Percentiles rank a stretch among this genome's conserved stretches.
Evolutionary conservation across 306 rosid genomes (phyloP).

Genomic region (Fragaria ananassa): DNA sequence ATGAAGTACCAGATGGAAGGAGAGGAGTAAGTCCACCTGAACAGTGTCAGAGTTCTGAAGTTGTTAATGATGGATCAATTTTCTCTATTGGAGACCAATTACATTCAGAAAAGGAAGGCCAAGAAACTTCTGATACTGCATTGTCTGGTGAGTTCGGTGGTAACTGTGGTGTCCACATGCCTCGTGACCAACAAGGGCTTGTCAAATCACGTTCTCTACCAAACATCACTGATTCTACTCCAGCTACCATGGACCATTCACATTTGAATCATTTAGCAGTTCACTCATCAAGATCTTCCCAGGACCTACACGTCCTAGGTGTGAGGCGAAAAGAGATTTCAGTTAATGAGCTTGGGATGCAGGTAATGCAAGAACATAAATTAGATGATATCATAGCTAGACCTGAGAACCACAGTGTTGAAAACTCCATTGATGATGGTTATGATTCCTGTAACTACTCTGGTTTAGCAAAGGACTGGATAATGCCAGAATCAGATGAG

Average conservation of each 20-base stretch:
- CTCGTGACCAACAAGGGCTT: conserved; percentile 27
- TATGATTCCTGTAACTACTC: conserved; percentile 47
- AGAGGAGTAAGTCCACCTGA: conserved; percentile 36
- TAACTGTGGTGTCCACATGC: conserved; percentile 33
- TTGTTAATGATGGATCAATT: conserved; percentile 37
- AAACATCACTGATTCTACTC: conserved; percentile 41
- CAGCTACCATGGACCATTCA: conserved; percentile 27
- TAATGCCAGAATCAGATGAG: conserved; percentile 49
- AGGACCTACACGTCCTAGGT: conserved; percentile 50
- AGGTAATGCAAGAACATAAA: conserved; percentile 38
- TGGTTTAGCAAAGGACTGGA: conserved; percentile 63
- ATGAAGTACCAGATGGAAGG: conserved; percentile 26
- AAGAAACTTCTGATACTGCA: conserved; percentile 42
- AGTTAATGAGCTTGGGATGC: conserved; percentile 36
- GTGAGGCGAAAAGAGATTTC: conserved; percentile 36
- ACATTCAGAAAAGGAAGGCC: conserved; percentile 50
- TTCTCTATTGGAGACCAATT: conserved; percentile 48
- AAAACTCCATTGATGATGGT: conserved; percentile 44
- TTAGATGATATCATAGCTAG: conserved; percentile 31
- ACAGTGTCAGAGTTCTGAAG: conserved; percentile 30
- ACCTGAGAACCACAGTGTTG: conserved; percentile 38
- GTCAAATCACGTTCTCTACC: conserved; percentile 61
- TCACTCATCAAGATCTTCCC: conserved; percentile 66
- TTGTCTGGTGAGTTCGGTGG: conserved; percentile 40
- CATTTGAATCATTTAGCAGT: conserved; percentile 22